phyloP scores from a whole-genome alignment of 225 moss, liverwort and hornwort genomes.

The Takakia lepidozioides region DNA sequence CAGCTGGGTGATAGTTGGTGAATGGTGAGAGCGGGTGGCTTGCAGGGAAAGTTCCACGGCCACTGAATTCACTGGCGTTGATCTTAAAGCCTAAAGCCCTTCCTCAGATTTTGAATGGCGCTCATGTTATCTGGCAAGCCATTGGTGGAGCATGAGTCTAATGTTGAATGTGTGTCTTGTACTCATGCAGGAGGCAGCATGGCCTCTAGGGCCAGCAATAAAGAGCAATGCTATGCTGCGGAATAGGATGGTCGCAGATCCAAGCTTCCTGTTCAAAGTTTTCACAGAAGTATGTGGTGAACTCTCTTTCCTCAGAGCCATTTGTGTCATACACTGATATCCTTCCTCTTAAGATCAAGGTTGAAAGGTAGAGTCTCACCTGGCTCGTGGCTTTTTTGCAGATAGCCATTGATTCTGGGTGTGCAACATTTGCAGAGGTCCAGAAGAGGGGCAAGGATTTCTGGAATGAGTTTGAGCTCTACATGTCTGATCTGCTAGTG shows the following conservation, averaged over 20 bases:
- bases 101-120: too few relatives aligned
- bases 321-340: too few relatives aligned
- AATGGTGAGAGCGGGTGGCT: too few relatives aligned
- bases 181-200: slow-evolving; percentile 8
- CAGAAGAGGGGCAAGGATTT: slow-evolving; percentile 94
- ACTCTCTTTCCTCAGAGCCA: too few relatives aligned
- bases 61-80: too few relatives aligned
- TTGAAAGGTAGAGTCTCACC: too few relatives aligned
- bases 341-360: too few relatives aligned
- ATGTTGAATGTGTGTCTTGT: too few relatives aligned
- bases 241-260: slow-evolving; percentile 88
- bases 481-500: slow-evolving; percentile 84
- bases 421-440: slow-evolving; percentile 90
- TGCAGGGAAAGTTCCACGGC: too few relatives aligned
- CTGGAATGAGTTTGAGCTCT: slow-evolving; percentile 96
- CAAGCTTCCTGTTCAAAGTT: slow-evolving; percentile 80
- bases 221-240: slow-evolving; percentile 53
- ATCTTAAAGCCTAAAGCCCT: slow-evolving; percentile 6
- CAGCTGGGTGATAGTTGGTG: too few relatives aligned
- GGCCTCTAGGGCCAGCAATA: slow-evolving; percentile 52
- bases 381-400: slow-evolving; percentile 13
- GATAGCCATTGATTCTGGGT: slow-evolving; percentile 88
- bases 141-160: too few relatives aligned
- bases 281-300: slow-evolving; percentile 84
- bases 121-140: too few relatives aligned